Percentiles rank a stretch among this genome's conserved stretches.
phyloP scores from a whole-genome alignment of 352 stramenopile species.

The Phytophthora uliginosa region DNA sequence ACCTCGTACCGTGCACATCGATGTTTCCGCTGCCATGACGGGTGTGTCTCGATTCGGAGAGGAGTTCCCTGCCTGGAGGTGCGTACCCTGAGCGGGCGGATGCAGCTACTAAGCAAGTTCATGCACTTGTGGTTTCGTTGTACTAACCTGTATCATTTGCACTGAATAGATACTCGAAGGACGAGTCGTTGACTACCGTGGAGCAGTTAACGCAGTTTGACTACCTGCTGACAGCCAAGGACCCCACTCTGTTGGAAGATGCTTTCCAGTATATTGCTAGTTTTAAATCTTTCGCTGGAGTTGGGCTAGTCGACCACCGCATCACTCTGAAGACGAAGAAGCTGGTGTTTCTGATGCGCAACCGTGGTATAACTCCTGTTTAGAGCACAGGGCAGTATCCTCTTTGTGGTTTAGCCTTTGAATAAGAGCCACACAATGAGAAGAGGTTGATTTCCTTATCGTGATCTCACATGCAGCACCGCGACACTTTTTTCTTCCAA shows the following conservation, averaged over 20 bases:
- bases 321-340: constrained; percentile 63
- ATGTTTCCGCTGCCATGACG: constrained; percentile 95
- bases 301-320: constrained; percentile 42
- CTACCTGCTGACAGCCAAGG: constrained; percentile 69
- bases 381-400: background rate
- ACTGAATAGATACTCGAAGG: constrained; percentile 76
- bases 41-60: constrained; percentile 94
- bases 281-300: constrained; percentile 61
- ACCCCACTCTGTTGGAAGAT: constrained; percentile 39
- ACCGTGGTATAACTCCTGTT: constrained; percentile 28
- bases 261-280: constrained; percentile 60
- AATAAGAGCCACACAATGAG: too few species aligned
- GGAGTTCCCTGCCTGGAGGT: constrained; percentile 82
- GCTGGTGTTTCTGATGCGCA: constrained; percentile 68
- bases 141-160: background rate
- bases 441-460: too few species aligned
- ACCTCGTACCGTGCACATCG: constrained; percentile 88
- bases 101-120: background rate
- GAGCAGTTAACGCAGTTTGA: constrained; percentile 64
- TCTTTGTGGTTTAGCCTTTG: too few species aligned
- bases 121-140: background rate
- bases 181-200: constrained; percentile 63
- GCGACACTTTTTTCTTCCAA: too few species aligned
- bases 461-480: too few species aligned
- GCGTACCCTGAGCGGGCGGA: constrained; percentile 9